Percentiles rank a stretch among this genome's conserved stretches.
Conservation (phyloP, 2,329 filamentous ascomycete species). For the Colletotrichum sp. region DNA sequence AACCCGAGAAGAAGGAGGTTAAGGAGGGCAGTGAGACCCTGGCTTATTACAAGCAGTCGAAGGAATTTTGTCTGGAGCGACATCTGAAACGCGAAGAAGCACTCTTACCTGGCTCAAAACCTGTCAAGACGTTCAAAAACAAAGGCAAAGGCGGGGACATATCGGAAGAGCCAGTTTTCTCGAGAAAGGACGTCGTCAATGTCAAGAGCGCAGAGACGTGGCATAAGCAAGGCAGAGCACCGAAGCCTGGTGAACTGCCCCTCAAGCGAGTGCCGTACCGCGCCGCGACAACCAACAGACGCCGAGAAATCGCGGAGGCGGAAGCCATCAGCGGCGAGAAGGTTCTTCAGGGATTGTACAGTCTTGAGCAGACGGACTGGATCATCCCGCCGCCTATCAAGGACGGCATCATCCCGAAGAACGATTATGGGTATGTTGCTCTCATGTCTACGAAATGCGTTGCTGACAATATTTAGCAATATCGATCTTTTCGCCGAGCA, state of each 20-base stretch:
- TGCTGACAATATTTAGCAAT: constrained; percentile 55
- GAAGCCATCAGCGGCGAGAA: constrained; percentile 82
- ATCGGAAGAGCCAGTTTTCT: constrained; percentile 81
- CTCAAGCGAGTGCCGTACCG: constrained; percentile 89
- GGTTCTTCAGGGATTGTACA: constrained; percentile 85
- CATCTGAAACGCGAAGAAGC: constrained; percentile 94
- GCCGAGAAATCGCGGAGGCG: constrained; percentile 87
- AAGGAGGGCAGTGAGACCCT: constrained; percentile 82
- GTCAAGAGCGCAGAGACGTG: constrained; percentile 95
- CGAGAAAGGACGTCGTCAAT: constrained; percentile 77
- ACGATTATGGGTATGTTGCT: constrained; percentile 72
- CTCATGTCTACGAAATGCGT: neutral
- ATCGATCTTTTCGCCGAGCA: constrained; percentile 94
- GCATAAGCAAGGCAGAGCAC: constrained; percentile 92
- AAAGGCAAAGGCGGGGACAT: constrained; percentile 76
- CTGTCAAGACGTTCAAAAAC: constrained; percentile 76
- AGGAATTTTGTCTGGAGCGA: constrained; percentile 83
- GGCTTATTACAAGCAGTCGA: constrained; percentile 85
- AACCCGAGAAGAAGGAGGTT: constrained; percentile 74
- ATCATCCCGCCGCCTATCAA: constrained; percentile 89
- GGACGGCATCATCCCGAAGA: constrained; percentile 89
- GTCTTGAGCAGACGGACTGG: constrained; percentile 87
- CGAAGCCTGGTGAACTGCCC: constrained; percentile 72
- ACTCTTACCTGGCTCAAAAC: constrained; percentile 68
- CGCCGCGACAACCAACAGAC: constrained; percentile 85